A percentile compares a stretch with the other conserved stretches of the same genome.
Conservation (phyloP, 2,329 filamentous ascomycete species). For the Colletotrichum sp. region DNA sequence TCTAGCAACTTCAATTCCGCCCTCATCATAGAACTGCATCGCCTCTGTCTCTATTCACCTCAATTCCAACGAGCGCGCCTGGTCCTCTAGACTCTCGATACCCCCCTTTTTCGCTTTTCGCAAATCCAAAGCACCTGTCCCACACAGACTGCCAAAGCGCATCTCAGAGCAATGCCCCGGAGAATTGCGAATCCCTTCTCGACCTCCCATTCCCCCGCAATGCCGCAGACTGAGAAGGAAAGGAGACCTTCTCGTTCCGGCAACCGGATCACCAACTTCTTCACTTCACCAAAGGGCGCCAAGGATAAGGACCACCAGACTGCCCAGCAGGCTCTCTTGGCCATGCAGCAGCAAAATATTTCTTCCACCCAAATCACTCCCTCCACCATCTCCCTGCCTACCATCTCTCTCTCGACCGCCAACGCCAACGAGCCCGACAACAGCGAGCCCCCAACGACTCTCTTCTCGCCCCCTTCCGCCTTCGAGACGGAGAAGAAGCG, state of each 20-base stretch:
- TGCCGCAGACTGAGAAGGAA: constrained; percentile 56
- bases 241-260: constrained; percentile 60
- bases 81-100: constrained; percentile 1
- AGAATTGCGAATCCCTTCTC: constrained; percentile 63
- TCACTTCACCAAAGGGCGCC: constrained; percentile 73
- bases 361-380: constrained; percentile 70
- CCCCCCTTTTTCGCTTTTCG: not conserved
- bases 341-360: constrained; percentile 65
- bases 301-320: constrained; percentile 63
- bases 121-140: not conserved
- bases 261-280: constrained; percentile 82
- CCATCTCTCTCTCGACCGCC: constrained; percentile 89
- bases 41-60: not conserved
- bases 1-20: not conserved
- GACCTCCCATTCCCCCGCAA: constrained; percentile 51
- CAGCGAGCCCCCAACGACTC: constrained; percentile 74
- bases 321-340: constrained; percentile 70
- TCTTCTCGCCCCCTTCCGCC: constrained; percentile 88
- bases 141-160: constrained; percentile 11
- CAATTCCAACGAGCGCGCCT: not conserved
- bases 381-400: constrained; percentile 80
- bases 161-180: constrained; percentile 58
- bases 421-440: constrained; percentile 75
- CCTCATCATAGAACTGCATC: constrained; percentile 9
- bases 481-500: constrained; percentile 79